Evolutionary conservation across 2,329 filamentous ascomycete genomes (phyloP).

Genomic region (Paracamarosporium sp.): DNA sequence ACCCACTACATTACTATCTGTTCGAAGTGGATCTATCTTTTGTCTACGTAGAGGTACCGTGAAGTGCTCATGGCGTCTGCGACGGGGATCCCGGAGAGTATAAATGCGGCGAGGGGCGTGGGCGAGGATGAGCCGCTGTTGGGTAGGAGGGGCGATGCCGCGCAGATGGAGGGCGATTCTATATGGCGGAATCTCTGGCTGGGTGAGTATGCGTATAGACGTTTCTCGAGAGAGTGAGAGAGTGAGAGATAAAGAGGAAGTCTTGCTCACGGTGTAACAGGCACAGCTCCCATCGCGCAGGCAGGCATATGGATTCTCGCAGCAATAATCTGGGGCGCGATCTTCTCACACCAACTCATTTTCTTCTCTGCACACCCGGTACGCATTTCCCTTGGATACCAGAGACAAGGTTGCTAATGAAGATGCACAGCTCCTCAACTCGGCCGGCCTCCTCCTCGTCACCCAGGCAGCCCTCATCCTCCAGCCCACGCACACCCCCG

Average conservation of each 20-base stretch:
- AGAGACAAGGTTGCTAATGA: no score
- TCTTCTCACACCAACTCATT: conserved; percentile 74
- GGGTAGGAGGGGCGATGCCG: conserved; percentile 73
- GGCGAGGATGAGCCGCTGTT: conserved; percentile 74
- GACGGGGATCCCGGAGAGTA: conserved; percentile 67
- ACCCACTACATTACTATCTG: no score
- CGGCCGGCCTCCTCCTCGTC: conserved; percentile 73
- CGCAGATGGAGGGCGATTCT: conserved; percentile 69
- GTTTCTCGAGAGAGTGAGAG: no score
- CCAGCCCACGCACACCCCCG: conserved; percentile 81
- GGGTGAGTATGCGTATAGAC: conserved; percentile 59
- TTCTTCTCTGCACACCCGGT: conserved; percentile 92
- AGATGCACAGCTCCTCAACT: conserved; percentile 58
- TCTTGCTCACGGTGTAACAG: conserved; percentile 53
- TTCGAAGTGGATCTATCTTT: no score
- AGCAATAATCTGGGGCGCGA: conserved; percentile 76
- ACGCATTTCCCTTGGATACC: conserved; percentile 41
- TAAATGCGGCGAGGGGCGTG: conserved; percentile 40
- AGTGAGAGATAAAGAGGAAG: no score
- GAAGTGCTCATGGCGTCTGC: conserved; percentile 68
- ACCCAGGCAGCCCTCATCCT: conserved; percentile 83
- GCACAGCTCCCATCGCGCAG: conserved; percentile 82
- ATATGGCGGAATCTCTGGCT: conserved; percentile 75
- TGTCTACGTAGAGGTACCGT: no score
- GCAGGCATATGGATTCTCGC: conserved; percentile 77